Base-by-base conservation (phyloP, 345 rosid genomes). In the Excoecaria cochinchinensis region DNA sequence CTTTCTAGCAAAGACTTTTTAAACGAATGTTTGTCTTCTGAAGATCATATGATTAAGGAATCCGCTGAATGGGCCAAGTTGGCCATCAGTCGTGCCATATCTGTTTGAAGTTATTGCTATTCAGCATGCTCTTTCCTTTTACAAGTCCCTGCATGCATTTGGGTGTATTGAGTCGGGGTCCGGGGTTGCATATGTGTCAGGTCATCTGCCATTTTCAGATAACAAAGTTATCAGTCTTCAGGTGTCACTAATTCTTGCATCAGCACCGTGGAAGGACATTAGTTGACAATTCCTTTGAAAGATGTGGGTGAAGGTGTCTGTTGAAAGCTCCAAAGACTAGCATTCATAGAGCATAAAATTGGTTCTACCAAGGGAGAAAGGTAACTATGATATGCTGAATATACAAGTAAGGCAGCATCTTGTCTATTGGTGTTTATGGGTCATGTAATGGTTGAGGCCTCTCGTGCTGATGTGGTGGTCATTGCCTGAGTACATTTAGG, bases 11-110 rank as follows among this genome's bases (percentile, higher is more conserved):
- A 83, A 83, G 95, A 89, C 70, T 90, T 90, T 79, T 86, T 90
- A 76, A 85, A 84, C 76, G 92, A 90, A 84, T 90, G 95, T 65
- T 85, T 90, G 82, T 84, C 90, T 55, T 90, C 92, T 31, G 91
- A 90, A 16, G 95, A 90, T 75, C 88, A 83, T 78, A 86, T 87
- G 85, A 87, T 89, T 65, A 89, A 89, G 84, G 90, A 87, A 85
- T 87, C 90, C 63, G 90, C 90, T 19, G 90, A 90, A 80, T 90
- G 95, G 95, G 90, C 92, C 66, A 90, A 86, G 77, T 84, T 86
- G 85, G 92, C 95, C 79, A 89, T 90, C 70, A 84, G 76, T 75
- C 90, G 92, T 73, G 91, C 92, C 70, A 89, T 89, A 56, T 89
- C 92, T 80, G 89, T 87, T 83, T 90, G 88, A 90, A 82, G 82